These are phyloP conservation scores for Inonotus obliquus DNA, from an alignment of 1,284 basidiomycete genomes.

Conservation along the genomic window DNA sequence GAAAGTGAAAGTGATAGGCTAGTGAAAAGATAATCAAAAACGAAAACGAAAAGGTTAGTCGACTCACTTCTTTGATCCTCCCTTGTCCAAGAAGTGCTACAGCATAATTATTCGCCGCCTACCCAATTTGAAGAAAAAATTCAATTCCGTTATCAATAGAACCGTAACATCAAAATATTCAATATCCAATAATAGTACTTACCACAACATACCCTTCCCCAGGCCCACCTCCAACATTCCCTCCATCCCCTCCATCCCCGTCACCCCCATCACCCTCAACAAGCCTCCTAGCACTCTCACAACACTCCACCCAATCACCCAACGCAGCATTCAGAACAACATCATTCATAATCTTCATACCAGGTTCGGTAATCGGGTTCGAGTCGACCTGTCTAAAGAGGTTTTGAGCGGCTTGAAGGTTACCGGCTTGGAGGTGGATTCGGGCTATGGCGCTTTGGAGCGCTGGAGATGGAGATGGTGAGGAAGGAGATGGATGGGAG, in stretches of 20 bases:
- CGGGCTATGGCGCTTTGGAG: conserved; percentile 64
- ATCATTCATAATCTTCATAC: conserved; percentile 52
- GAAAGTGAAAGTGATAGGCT: background rate
- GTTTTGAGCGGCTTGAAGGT: conserved; percentile 48
- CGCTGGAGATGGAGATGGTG: conserved; percentile 40
- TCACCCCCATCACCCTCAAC: conserved; percentile 30
- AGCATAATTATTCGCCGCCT: conserved; percentile 77
- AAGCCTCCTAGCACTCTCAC: conserved; percentile 38
- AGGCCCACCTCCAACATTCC: conserved; percentile 25
- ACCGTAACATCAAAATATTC: background rate
- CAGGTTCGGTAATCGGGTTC: conserved; percentile 39
- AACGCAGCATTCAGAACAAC: conserved; percentile 59
- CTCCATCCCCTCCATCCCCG: conserved; percentile 37
- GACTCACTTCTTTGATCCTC: conserved; percentile 58
- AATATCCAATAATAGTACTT: conserved; percentile 29
- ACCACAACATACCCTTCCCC: conserved; percentile 44
- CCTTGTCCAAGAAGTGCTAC: conserved; percentile 68
- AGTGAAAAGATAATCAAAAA: background rate
- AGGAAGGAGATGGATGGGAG: conserved; percentile 35
- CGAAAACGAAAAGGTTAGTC: background rate
- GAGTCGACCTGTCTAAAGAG: conserved; percentile 49
- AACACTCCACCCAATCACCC: conserved; percentile 62
- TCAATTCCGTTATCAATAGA: background rate
- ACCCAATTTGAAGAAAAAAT: background rate
- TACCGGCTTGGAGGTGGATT: conserved; percentile 69